Evolutionary conservation across 352 stramenopile genomes (phyloP), one percentile per base, ranked within the genome.

Genomic region (Globisporangium cederbergense): DNA sequence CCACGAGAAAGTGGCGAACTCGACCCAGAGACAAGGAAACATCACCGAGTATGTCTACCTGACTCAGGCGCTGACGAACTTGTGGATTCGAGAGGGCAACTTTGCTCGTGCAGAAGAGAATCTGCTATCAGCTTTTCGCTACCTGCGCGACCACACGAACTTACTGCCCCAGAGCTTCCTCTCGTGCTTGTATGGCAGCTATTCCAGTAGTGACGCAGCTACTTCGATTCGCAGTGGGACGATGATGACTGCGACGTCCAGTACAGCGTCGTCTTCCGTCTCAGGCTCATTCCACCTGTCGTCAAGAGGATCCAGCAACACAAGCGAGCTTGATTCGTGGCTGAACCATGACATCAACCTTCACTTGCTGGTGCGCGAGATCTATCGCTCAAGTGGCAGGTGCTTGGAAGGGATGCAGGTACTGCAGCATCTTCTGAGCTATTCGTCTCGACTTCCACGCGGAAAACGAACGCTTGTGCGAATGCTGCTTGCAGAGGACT

Each of bases 21-120:
- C 81, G 22, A 79, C 81, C 14, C 78, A 91, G 49, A 74, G 72
- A 13, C 85, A 94, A 58, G 79, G 83, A n/a, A 96, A 96, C 50
- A 78, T 89, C 50, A 93, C 84, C 56, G 87, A 94, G 56, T 96
- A 85, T 40, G 77, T 96, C 11, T 96, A 93, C 66, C 66, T 96
- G 63, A 91, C 83, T 3, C 83, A 94, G 57, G 79, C 86, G 50
- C 68, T 94, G 65, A 91, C 80, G 0, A 89, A 86, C 38, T 71
- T 94, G 53, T 94, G 85, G 85, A 78, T 94, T 32, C 76, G 77
- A 8, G 83, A 94, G 53, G 85, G 85, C 18, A 79, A 91, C 28
- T 94, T 94, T 49, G 80, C 83, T 10, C 79, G 75, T 6, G 85
- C 85, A 4, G 85, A 94, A 61, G 77, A 91, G 10, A 85, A 87